Evolutionary conservation across 768 basidiomycete species (phyloP), one percentile per base, ranked within the genome.

Genomic region (Trametopsis cervina): DNA sequence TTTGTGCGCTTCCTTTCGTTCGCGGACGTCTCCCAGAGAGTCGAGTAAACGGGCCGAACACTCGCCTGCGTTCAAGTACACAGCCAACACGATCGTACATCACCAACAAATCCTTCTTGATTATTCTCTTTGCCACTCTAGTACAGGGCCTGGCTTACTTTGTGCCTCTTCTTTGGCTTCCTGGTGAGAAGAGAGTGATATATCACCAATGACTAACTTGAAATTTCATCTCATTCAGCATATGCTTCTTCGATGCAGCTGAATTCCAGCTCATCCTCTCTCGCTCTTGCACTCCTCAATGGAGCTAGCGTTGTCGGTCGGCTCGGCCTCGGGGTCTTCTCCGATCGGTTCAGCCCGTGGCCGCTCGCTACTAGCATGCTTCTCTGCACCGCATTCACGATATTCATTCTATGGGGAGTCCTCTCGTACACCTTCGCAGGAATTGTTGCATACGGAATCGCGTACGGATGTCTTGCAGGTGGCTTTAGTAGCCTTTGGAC

Each of bases 401-500:
- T 62, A 0, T 66, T 66, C 49, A 49, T 66, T 22, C 42, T 66
- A 6, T 67, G 64, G 66, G 66, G 66, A 15, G 51, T 60, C 6
- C 36, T 62, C 1, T 60, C 61, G 3, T 45, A 55, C 33, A 46
- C 47, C 22, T 51, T 61, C 2, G 57, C 60, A 7, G 63, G 62
- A 5, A 47, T 67, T 0, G 39, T 65, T 4, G 44, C 54, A 1
- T 67, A 59, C 47, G 58, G 60, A 21, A 46, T 65, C 7, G 56
- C 47, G 4, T 66, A 65, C 47, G 66, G 66, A 17, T 51, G 53
- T 10, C 33, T 65, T 10, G 64, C 65, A 15, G 62, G 63, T 5
- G 65, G 66, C 1, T 67, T 63, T 63, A 54, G 57, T 1, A 63
- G 55, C 25, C 39, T 65, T 3, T 67, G 63, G 63, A 57, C 57